Conservation (phyloP, 225 moss, liverwort and hornwort species). For the Bryoerythrophyllum caledonicum region DNA sequence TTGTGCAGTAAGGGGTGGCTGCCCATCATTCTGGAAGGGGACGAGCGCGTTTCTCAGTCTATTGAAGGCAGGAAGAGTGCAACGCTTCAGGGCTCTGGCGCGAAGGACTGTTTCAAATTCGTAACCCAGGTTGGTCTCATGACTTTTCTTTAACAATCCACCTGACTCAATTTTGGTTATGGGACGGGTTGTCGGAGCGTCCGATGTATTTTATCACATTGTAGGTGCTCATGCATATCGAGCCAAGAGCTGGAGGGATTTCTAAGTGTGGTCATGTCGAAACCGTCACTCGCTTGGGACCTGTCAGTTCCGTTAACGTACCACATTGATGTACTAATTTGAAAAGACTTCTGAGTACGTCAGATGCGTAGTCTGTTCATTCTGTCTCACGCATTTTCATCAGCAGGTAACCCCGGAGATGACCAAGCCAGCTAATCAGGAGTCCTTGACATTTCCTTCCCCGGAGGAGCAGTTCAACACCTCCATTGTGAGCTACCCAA, state of each 20-base stretch:
- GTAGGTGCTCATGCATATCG: neutral
- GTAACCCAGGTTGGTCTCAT: conserved; percentile 28
- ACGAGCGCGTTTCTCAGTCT: conserved; percentile 53
- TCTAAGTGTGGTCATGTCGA: neutral
- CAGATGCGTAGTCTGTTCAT: neutral
- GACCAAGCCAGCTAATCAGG: neutral
- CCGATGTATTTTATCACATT: neutral
- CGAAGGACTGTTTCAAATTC: conserved; percentile 26
- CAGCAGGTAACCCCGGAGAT: conserved; percentile 36
- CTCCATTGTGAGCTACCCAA: conserved; percentile 30
- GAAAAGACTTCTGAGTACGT: neutral
- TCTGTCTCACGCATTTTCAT: neutral
- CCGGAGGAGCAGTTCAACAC: conserved; percentile 55
- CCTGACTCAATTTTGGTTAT: neutral
- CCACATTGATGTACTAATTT: neutral
- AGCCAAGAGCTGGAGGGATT: neutral
- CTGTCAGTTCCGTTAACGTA: neutral
- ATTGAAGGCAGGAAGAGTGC: conserved; percentile 31
- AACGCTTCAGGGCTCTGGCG: conserved; percentile 24
- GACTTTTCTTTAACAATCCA: neutral
- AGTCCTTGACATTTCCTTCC: conserved; percentile 33
- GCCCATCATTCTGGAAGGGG: conserved; percentile 82
- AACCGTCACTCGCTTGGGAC: neutral
- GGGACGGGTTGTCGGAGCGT: neutral
- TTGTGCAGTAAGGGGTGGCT: conserved; percentile 82